Base-by-base conservation (phyloP, 495 filamentous ascomycete species). In the Talaromyces borbonicus region DNA sequence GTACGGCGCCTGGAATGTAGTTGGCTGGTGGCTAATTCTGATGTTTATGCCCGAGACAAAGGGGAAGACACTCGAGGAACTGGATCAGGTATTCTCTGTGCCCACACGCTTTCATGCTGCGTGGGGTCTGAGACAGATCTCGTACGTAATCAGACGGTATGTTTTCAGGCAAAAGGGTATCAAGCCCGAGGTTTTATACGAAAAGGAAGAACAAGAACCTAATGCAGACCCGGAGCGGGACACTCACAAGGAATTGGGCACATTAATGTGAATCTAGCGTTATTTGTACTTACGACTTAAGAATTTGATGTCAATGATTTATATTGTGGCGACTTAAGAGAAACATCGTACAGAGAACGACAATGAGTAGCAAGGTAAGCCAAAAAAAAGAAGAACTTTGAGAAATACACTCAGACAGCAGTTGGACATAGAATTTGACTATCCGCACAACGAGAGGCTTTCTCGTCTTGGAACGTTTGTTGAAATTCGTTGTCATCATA, bases 381-480 rank as follows among this genome's bases (percentile, higher is more conserved):
- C n/a, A n/a, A 20, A 22, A 8, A 18, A 16, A 8, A 16, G 4
- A 16, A 36, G 5, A 18, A 9, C 8, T 36, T 18, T 16, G 5
- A 11, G 19, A 18, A 41, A 41, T 18, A 16, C 45, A 22, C 29
- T 73, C 71, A 73, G 69, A 72, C 61, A 74, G 65, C 66, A 72
- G 61, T 73, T 73, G 66, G 60, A 60, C 43, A 68, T 57, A 53
- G 68, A 61, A 59, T 56, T 52, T 54, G 58, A 56, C 43, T 36
- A 35, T 73, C 69, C 62, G 62, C 69, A 73, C 54, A 46, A 26
- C 9, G 9, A 22, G 38, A 51, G 51, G n/a, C n/a, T n/a, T 44
- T 47, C 49, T 50, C 35, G 16, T 45, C 66, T 74, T 68, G 65
- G 72, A 75, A 74, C 71, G 69, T 74, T 68, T 75, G 72, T 75